Base-by-base conservation (phyloP, 2,329 filamentous ascomycete genomes). In the Metarhizium album region DNA sequence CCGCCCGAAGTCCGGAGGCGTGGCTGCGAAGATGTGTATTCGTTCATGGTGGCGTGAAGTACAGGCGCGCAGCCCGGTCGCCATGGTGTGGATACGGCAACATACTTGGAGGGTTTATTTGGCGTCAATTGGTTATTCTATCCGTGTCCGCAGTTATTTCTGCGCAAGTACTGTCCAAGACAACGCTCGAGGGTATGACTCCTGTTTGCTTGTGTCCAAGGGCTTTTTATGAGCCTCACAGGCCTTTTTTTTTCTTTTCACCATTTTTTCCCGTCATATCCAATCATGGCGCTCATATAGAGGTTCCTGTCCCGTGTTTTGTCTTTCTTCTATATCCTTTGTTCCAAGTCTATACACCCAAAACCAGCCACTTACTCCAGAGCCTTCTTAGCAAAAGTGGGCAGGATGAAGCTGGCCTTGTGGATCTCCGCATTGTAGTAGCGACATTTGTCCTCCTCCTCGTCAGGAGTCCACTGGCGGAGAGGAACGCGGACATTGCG, bases 351-450 rank as follows among this genome's bases (percentile, higher is more conserved):
- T 24, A 20, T 16, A 43, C n/a, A n/a, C 24, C 16, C 20, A 18
- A 20, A 43, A 8, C 7, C 13, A 4, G 42, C 38, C 37, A 49
- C 51, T 64, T 77, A 82, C 70, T 80, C 67, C 59, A 84, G 73
- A 51, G 79, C 80, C 79, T 91, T 85, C 69, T 88, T 83, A 53
- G 91, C 91, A 70, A 97, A 98, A 67, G 82, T 96, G 55, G 93
- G 93, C 67, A 98, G 78, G 56, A 97, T 72, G 70, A 97, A 98
- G 69, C 84, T 83, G 55, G 93, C 91, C 76, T 90, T 85, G 80
- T 98, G 93, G 66, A 98, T 91, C 67, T 94, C 88, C 67, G 88
- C 79, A 76, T 90, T 97, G 80, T 98, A 98, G 83, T 98, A 98
- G 69, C 81, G 82, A 86, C 89, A 95, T 63, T 91, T 76, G 71